Percentiles rank a stretch among this genome's conserved stretches.
Evolutionary conservation across 345 rosid genomes (phyloP).

Genomic region (Turritis glabra): DNA sequence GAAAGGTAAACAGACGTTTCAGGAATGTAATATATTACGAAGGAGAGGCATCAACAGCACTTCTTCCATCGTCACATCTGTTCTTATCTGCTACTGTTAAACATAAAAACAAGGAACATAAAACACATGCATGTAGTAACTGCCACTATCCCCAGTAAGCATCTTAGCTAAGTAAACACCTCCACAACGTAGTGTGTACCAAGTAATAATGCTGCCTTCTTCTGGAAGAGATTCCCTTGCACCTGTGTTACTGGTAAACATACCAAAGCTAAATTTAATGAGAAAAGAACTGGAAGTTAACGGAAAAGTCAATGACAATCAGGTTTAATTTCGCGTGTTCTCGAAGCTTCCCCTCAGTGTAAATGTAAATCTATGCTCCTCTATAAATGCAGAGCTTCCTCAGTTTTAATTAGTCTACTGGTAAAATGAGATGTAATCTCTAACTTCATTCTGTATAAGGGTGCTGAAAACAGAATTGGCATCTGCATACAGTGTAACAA

Average conservation of each 20-base stretch:
- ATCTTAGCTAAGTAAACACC: slow-evolving; percentile 49
- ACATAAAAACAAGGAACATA: slow-evolving; percentile 5
- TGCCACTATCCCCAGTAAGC: background rate
- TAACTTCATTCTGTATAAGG: background rate
- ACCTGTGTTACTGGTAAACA: slow-evolving; percentile 48
- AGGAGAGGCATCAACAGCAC: background rate
- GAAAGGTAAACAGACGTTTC: background rate
- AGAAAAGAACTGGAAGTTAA: background rate
- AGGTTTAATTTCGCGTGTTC: background rate
- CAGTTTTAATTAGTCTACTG: background rate
- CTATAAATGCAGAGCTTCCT: too few species aligned
- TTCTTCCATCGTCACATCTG: background rate
- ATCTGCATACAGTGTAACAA: background rate
- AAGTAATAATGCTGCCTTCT: slow-evolving; percentile 83
- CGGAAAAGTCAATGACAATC: background rate
- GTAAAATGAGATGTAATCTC: slow-evolving; percentile 17
- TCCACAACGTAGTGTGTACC: slow-evolving; percentile 74
- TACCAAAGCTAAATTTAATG: background rate
- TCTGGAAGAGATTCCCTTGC: slow-evolving; percentile 95
- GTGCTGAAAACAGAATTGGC: background rate
- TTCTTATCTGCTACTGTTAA: background rate
- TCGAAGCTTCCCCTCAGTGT: slow-evolving; percentile 1
- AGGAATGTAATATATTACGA: background rate
- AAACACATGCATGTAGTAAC: background rate
- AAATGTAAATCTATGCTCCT: too few species aligned